Percentiles rank a stretch among this genome's conserved stretches.
Conservation (phyloP, 805 yeast species). For the Scheffersomyces amazonensis region DNA sequence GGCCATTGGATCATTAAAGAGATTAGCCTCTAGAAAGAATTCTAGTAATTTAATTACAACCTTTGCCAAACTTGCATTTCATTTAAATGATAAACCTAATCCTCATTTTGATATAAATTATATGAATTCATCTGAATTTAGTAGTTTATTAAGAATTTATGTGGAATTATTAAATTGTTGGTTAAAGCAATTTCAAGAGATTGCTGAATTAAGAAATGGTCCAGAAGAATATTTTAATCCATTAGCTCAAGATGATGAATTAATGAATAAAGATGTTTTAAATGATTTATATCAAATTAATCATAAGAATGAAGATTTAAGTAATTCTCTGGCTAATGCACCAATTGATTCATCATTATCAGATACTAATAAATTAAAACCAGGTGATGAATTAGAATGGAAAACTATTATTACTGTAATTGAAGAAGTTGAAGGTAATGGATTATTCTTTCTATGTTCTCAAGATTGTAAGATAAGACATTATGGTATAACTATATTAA, state of each 20-base stretch:
- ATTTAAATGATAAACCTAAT: constrained; percentile 69
- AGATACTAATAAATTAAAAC: constrained; percentile 15
- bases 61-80: constrained; percentile 78
- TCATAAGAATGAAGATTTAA: constrained; percentile 37
- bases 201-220: constrained; percentile 14
- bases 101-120: constrained; percentile 54
- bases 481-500: constrained; percentile 70
- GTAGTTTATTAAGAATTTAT: constrained; percentile 61
- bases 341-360: constrained; percentile 1
- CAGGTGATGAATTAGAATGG: constrained; percentile 66
- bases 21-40: constrained; percentile 64
- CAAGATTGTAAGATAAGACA: constrained; percentile 76
- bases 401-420: constrained; percentile 78
- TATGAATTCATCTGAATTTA: constrained; percentile 60
- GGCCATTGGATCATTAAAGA: constrained; percentile 60
- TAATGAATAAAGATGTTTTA: constrained; percentile 35
- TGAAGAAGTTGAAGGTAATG: constrained; percentile 96
- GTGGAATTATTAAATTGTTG: constrained; percentile 80
- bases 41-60: constrained; percentile 69
- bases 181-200: constrained; percentile 61
- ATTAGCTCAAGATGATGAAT: constrained; percentile 30
- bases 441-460: constrained; percentile 84
- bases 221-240: constrained; percentile 19
- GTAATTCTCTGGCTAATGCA: constrained; percentile 7
- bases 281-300: constrained; percentile 45